These are phyloP conservation scores for Ophiocordyceps sinensis DNA, from an alignment of 2,329 filamentous ascomycete species.

Conservation along the genomic window DNA sequence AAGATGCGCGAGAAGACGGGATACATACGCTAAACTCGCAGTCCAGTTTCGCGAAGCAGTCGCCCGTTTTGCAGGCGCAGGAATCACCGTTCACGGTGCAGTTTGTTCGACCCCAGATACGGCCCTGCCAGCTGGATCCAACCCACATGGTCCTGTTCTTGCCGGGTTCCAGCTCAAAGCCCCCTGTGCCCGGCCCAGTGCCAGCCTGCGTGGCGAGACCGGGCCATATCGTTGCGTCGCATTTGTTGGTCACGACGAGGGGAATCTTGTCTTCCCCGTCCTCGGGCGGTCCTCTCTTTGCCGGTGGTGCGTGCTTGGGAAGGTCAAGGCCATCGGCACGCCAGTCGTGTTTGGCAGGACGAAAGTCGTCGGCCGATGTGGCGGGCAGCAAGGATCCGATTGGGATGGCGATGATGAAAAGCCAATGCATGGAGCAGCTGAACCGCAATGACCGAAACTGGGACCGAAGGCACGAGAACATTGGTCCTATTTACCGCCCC, in stretches of 20 bases:
- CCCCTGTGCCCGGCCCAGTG: slow-evolving; percentile 48
- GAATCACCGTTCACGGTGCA: slow-evolving; percentile 60
- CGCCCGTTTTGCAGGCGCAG: slow-evolving; percentile 58
- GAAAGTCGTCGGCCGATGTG: slow-evolving; percentile 5
- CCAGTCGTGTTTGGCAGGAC: slow-evolving; percentile 8
- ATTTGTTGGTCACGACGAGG: slow-evolving; percentile 57
- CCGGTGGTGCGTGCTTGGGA: slow-evolving; percentile 9
- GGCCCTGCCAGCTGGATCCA: slow-evolving; percentile 62
- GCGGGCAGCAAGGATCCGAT: slow-evolving; percentile 8
- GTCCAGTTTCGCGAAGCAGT: slow-evolving; percentile 56
- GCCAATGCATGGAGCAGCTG: slow-evolving; percentile 7
- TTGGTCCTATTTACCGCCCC: not conserved
- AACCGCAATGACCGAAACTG: not conserved
- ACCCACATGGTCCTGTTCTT: slow-evolving; percentile 48
- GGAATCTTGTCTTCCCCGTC: slow-evolving; percentile 31
- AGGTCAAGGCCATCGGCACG: slow-evolving; percentile 13
- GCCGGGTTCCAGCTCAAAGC: slow-evolving; percentile 51
- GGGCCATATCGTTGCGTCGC: slow-evolving; percentile 59
- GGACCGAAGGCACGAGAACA: not conserved
- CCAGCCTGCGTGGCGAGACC: slow-evolving; percentile 62
- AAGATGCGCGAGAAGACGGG: not conserved
- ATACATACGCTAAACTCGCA: slow-evolving; percentile 52
- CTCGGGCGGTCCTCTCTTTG: slow-evolving; percentile 16
- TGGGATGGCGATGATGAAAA: slow-evolving; percentile 9
- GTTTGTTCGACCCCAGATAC: slow-evolving; percentile 73